Base-by-base conservation (phyloP, 2,329 filamentous ascomycete genomes). In the Fusarium chlamydosporum region DNA sequence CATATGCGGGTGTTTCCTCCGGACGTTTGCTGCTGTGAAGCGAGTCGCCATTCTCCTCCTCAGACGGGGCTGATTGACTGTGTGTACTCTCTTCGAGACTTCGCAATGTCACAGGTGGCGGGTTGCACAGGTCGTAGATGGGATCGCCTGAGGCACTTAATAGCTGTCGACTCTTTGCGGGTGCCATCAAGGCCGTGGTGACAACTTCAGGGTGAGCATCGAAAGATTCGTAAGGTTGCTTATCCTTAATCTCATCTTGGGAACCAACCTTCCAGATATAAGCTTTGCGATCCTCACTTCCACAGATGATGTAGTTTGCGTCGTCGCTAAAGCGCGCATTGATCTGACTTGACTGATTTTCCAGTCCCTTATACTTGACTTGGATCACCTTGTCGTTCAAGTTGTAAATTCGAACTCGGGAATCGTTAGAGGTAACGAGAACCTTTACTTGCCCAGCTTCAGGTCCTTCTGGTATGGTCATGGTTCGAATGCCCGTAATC, bases 41-140 rank as follows among this genome's bases (percentile, higher is more conserved):
- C 68, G 61, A 71, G 15, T 72, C 72, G 74, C 81, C 71, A n/a
- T 82, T 74, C 47, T 78, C 76, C 7, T 68, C 73, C 13, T 81
- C 79, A 7, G 78, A 78, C 13, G 81, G 73, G 3, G 77, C 78
- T 3, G 78, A 78, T 58, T 83, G 81, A 56, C 80, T 86, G 9
- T 76, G 75, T 3, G 79, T 80, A 31, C 79, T 80, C 73, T 96
- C 92, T 20, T 91, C 88, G 27, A 90, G 86, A 69, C 91, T 94
- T 65, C 94, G 84, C 18, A 98, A 83, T 8, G 89, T 94, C 16
- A 98, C 89, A 0, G 95, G 94, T 0, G 95, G 96, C 7, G 96
- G 96, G 72, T 98, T 98, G 83, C 96, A 98, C 2, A 98, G 85
- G 73, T 97, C 94, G 77, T 94, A 99, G n/a, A 99, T 88, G 2